Percentiles rank a stretch among this genome's conserved stretches.
phyloP scores from a whole-genome alignment of 495 filamentous ascomycete genomes.

The Lophiostoma macrostomum region DNA sequence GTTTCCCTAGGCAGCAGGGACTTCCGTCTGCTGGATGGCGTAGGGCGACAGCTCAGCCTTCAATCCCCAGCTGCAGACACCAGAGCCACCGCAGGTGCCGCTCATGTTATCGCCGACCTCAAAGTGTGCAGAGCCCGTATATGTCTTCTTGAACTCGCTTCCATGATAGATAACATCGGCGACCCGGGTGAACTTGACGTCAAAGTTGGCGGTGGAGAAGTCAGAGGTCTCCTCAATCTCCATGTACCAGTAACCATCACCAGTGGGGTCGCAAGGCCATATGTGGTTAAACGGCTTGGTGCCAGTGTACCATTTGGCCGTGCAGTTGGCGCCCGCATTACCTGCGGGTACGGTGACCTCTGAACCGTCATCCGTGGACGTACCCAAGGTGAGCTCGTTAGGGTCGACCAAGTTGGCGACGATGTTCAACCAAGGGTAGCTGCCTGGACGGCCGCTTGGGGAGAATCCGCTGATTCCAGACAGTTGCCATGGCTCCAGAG shows the following conservation, averaged over 20 bases:
- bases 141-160: conserved; percentile 8
- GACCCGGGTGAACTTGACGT: conserved; percentile 10
- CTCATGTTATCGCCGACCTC: not conserved
- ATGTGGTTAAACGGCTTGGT: conserved; percentile 4
- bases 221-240: not conserved
- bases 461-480: not conserved
- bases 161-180: conserved; percentile 7
- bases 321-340: conserved; percentile 8
- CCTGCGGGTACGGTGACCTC: conserved; percentile 4
- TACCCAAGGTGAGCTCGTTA: conserved; percentile 16
- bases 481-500: conserved; percentile 25
- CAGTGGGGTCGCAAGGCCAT: conserved; percentile 17
- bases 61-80: conserved; percentile 16
- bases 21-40: conserved; percentile 2
- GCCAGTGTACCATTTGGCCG: conserved; percentile 15
- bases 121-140: not conserved
- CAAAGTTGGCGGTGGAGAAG: conserved; percentile 8
- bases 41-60: not conserved
- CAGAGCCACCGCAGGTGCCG: conserved; percentile 21
- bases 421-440: conserved; percentile 23
- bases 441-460: conserved; percentile 17
- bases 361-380: not conserved
- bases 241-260: conserved; percentile 19
- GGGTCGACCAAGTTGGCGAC: conserved; percentile 20
- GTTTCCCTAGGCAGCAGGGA: no score